Percentiles rank a stretch among this genome's conserved stretches.
Evolutionary conservation across 768 basidiomycete species (phyloP).

Genomic region (Lactifluus subvellereus): DNA sequence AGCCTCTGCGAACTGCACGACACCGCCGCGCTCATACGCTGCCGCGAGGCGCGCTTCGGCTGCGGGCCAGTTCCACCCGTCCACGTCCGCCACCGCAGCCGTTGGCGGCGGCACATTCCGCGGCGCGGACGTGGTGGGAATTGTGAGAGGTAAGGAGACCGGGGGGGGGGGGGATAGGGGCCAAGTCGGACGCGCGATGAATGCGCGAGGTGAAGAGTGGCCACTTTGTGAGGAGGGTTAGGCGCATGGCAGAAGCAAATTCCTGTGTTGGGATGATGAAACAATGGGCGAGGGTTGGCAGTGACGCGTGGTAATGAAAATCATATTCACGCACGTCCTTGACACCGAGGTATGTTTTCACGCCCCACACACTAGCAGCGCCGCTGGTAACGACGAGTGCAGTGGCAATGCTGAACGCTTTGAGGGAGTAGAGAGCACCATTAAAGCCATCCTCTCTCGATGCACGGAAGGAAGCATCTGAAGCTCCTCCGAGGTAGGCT

Average conservation of each 20-base stretch:
- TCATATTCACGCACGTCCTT: slow-evolving; percentile 41
- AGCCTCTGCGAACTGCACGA: slow-evolving; percentile 50
- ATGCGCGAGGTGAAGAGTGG: slow-evolving; percentile 48
- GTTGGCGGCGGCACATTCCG: not conserved
- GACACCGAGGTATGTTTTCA: slow-evolving; percentile 50
- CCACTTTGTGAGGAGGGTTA: slow-evolving; percentile 40
- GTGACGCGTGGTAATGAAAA: not conserved
- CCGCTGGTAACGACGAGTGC: slow-evolving; percentile 48
- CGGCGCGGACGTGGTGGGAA: not conserved
- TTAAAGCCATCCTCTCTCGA: slow-evolving; percentile 34
- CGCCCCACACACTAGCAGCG: slow-evolving; percentile 39
- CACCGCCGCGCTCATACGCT: slow-evolving; percentile 54
- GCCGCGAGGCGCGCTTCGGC: slow-evolving; percentile 47
- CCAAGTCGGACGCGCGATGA: slow-evolving; percentile 38
- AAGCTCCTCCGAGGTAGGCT: not conserved
- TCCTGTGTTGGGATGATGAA: slow-evolving; percentile 42
- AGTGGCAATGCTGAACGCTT: slow-evolving; percentile 63
- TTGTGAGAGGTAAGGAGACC: not conserved
- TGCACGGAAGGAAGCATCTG: not conserved
- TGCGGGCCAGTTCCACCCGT: slow-evolving; percentile 46
- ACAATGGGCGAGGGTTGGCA: too few relatives aligned
- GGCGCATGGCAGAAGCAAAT: slow-evolving; percentile 54
- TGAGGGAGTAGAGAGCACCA: too few relatives aligned
- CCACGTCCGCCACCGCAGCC: not conserved
- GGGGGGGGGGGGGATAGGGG: slow-evolving; percentile 24